A percentile compares a stretch with the other conserved stretches of the same genome.
Evolutionary conservation across 2,329 filamentous ascomycete species (phyloP).

Genomic region (Trichoderma sp.): DNA sequence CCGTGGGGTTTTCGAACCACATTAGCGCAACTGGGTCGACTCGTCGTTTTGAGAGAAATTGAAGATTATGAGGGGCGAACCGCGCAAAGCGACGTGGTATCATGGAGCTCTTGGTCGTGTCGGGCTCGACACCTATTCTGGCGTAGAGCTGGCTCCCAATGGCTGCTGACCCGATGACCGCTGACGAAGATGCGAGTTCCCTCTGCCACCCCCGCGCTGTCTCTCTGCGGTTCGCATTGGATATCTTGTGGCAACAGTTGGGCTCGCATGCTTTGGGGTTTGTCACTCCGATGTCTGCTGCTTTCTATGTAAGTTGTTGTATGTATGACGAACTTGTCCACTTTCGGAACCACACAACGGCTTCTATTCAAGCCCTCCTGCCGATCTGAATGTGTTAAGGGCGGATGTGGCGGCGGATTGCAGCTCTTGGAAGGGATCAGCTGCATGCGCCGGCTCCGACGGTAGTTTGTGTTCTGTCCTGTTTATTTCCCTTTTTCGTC

Average conservation of each 20-base stretch:
- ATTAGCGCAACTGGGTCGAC: constrained; percentile 10
- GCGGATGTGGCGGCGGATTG: constrained; percentile 15
- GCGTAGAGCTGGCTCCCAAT: constrained; percentile 14
- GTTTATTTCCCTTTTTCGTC: neutral
- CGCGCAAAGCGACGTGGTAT: constrained; percentile 18
- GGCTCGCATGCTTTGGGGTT: constrained; percentile 1
- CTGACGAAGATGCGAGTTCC: constrained; percentile 8
- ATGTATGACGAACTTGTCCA: constrained; percentile 3
- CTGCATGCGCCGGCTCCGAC: constrained; percentile 15
- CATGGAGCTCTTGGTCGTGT: neutral
- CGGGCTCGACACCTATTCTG: constrained; percentile 6
- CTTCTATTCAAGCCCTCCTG: constrained; percentile 10
- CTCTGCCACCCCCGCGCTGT: neutral
- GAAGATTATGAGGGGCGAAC: neutral
- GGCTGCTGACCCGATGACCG: constrained; percentile 13
- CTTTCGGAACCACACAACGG: neutral
- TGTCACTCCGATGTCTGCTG: neutral
- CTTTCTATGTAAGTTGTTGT: neutral
- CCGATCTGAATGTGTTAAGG: constrained; percentile 9
- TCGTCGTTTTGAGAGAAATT: neutral
- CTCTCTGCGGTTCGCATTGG: neutral
- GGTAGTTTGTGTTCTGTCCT: neutral
- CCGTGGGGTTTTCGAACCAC: constrained; percentile 8
- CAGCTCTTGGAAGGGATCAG: constrained; percentile 15
- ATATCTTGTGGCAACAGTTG: constrained; percentile 6